These are phyloP conservation scores for Sicyos baderoa DNA, from an alignment of 306 rosid genomes.

Conservation along the genomic window DNA sequence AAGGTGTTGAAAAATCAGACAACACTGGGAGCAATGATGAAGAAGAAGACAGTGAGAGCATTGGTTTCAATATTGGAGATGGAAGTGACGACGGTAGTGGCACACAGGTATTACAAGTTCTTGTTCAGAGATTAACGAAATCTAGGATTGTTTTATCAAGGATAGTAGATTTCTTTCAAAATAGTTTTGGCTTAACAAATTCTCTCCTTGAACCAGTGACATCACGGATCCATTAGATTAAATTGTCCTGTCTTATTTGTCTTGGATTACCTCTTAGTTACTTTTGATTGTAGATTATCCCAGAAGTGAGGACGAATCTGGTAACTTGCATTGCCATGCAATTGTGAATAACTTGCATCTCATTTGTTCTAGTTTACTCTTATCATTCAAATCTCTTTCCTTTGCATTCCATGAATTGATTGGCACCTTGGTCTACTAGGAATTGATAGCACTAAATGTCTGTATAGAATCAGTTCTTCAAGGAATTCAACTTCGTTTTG, in stretches of 20 bases:
- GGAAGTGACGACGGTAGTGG: slow-evolving; percentile 85
- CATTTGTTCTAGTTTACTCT: not conserved
- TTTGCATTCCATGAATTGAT: not conserved
- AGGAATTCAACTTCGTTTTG: too few relatives aligned
- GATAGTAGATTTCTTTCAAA: too few relatives aligned
- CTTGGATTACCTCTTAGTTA: not conserved
- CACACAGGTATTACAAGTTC: slow-evolving; percentile 58
- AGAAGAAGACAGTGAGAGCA: slow-evolving; percentile 45
- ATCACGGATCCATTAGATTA: not conserved
- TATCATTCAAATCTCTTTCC: not conserved
- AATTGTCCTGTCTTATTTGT: not conserved
- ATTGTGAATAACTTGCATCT: too few relatives aligned
- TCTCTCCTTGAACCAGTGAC: not conserved
- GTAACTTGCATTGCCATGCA: too few relatives aligned
- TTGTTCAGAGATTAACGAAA: slow-evolving; percentile 3
- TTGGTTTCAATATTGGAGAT: slow-evolving; percentile 48
- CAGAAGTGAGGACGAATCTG: too few relatives aligned
- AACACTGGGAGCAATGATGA: slow-evolving; percentile 65
- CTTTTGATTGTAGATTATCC: slow-evolving; percentile 4
- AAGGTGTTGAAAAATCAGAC: slow-evolving; percentile 44
- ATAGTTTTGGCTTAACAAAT: not conserved
- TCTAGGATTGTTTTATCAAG: slow-evolving; percentile 3
- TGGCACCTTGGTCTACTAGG: too few relatives aligned
- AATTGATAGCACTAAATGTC: not conserved
- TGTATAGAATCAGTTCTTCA: not conserved